Base-by-base conservation (phyloP, 129 eudicot species). In the Chrysanthemum makinoi region DNA sequence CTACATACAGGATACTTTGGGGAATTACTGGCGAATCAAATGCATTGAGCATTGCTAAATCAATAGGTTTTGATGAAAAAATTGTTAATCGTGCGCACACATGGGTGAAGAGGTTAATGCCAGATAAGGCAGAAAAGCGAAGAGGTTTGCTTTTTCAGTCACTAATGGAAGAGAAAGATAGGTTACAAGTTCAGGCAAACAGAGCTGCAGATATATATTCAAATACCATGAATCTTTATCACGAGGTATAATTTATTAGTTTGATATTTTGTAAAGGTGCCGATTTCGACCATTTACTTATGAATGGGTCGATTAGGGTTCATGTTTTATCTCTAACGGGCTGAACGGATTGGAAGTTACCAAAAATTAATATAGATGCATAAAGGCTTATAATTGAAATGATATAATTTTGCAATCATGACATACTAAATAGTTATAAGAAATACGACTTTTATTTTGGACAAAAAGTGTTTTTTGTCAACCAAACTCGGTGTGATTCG, bases 11-110 rank as follows among this genome's bases (percentile, higher is more conserved):
- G 73, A 83, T 93, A 79, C 88, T 93, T 49, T 93, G 98, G 98
- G 98, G 98, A 76, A 87, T 87, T 83, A 79, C 80, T 15, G 98
- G 98, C 68, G 90, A 87, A 69, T 93, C 98, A 77, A 89, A 93
- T 82, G 98, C 98, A 54, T 77, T 93, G 60, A 82, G 79, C 68
- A 89, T 93, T 84, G 98, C 98, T 20, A 80, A 75, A 76, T 75
- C 88, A 49, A 84, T 93, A 22, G 98, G 96, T 35, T 87, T 93
- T 81, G 90, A 93, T 81, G 83, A 70, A 56, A 78, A 82, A 19
- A 69, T 93, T 70, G 86, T 93, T 77, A 83, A 54, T 46, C 83
- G 88, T 68, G 98, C 98, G 19, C 47, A 85, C 65, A 72, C 77
- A 56, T 93, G 98, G 98, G 85, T 89, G 14, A 66, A 57, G 74